phyloP scores from a whole-genome alignment of 2,329 filamentous ascomycete species.

The Hortaea sp. region DNA sequence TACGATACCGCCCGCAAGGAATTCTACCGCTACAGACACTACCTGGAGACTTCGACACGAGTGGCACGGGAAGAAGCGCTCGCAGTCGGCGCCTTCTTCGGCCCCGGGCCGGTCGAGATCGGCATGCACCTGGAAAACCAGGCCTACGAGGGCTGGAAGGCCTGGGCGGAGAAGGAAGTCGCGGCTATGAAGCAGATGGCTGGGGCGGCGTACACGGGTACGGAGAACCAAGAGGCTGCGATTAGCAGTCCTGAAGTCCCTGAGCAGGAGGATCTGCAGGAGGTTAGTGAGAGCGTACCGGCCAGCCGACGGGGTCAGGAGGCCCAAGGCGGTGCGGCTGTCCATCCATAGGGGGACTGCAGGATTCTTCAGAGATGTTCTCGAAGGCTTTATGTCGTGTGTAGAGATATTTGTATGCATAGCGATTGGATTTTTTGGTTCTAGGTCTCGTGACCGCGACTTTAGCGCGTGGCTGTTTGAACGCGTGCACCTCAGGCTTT shows the following conservation, averaged over 20 bases:
- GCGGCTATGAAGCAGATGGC: constrained; percentile 37
- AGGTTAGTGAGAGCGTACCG: constrained; percentile 24
- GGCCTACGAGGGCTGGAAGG: constrained; percentile 75
- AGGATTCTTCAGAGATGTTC: too few species aligned
- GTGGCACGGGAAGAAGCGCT: constrained; percentile 81
- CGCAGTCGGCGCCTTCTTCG: constrained; percentile 80
- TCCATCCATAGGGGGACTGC: constrained; percentile 19
- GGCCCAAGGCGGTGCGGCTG: constrained; percentile 28
- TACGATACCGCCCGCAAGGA: constrained; percentile 84
- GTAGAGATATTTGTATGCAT: too few species aligned
- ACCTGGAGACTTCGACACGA: constrained; percentile 71
- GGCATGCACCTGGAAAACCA: constrained; percentile 74
- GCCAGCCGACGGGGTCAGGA: constrained; percentile 23
- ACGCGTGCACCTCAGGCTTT: background rate
- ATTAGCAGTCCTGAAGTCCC: background rate
- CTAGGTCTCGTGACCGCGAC: background rate
- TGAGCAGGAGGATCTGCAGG: constrained; percentile 27
- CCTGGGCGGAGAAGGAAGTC: constrained; percentile 55
- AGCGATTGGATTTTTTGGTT: background rate
- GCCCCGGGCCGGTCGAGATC: constrained; percentile 62
- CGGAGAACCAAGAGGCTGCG: constrained; percentile 23
- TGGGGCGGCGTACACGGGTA: constrained; percentile 34
- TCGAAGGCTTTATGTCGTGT: too few species aligned
- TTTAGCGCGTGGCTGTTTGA: background rate
- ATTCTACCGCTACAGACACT: constrained; percentile 76